These are phyloP conservation scores for Trichoderma erinaceum DNA, from an alignment of 495 filamentous ascomycete species.

Conservation along the genomic window DNA sequence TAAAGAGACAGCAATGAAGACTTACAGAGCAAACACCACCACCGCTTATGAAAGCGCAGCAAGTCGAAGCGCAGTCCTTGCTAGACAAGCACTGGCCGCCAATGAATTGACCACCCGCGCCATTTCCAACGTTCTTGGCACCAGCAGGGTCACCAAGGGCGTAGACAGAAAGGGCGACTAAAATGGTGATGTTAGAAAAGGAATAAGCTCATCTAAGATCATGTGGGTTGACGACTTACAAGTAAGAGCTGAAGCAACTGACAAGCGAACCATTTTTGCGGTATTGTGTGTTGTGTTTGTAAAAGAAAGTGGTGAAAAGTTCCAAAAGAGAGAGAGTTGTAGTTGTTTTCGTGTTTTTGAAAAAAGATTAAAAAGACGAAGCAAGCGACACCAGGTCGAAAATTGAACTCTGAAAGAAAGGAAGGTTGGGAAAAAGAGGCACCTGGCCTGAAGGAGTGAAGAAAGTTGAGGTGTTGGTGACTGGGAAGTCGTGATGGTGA, in stretches of 20 bases:
- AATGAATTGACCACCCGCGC: conserved; percentile 31
- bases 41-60: conserved; percentile 36
- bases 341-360: not conserved
- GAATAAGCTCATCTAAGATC: not conserved
- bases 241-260: conserved; percentile 17
- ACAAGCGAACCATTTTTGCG: conserved; percentile 21
- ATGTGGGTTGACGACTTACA: conserved; percentile 16
- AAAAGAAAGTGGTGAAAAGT: conserved; percentile 11
- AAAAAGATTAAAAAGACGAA: not conserved
- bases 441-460: not conserved
- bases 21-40: conserved; percentile 17
- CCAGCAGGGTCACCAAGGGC: conserved; percentile 29
- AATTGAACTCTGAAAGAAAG: conserved; percentile 4
- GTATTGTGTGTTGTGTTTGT: conserved; percentile 2
- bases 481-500: conserved; percentile 2
- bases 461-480: not conserved
- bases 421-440: conserved; percentile 6
- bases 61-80: conserved; percentile 36
- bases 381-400: conserved; percentile 9
- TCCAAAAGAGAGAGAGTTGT: conserved; percentile 11
- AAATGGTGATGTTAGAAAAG: conserved; percentile 15
- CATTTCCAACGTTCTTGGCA: conserved; percentile 35
- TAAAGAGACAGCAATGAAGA: conserved; percentile 17
- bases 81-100: conserved; percentile 35
- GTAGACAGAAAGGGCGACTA: conserved; percentile 16